Base-by-base conservation (phyloP, 306 rosid genomes). In the Benincasa hispida region DNA sequence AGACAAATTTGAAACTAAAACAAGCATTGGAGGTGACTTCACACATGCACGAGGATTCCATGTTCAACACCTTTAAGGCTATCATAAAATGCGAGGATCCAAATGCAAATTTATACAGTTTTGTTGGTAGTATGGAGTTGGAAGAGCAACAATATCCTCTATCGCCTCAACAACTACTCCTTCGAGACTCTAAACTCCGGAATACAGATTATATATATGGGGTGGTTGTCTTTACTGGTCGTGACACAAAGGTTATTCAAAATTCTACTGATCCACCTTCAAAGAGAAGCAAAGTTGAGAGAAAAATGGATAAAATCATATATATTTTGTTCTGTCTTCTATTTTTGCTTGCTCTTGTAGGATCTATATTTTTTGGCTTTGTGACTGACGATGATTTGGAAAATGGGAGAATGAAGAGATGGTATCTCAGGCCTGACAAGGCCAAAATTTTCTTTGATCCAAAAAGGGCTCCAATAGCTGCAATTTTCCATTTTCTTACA, bases 141-240 rank as follows among this genome's bases (percentile, higher is more conserved):
- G 85, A 84, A 78, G 90, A 79, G 76, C 86, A 82, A 54, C 91
- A 74, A 4, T 76, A 72, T 81, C 86, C 96, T 70, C 96, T 94
- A 69, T 87, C 95, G 74, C 91, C 92, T 56, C 96, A 86, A 75
- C 99, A 94, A 79, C 93, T 94, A 81, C 99, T 94, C 72, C 85
- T 94, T 67, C 89, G 96, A 84, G 99, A 87, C 85, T 92, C 99
- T 72, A 94, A 94, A 82, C 95, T 94, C 61, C 92, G 97, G 62
- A 94, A 94, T 74, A 94, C 99, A 2, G 97, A 94, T 55, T 89
- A 79, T 74, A 70, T 94, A 78, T 90, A 81, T 60, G 98, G 98
- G 48, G 97, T 81, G 30, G 96, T 87, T 62, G 81, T 94, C 80
- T 94, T 91, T 86, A 87, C 95, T 14, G 98, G 98, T 85, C 85